phyloP scores from a whole-genome alignment of 805 yeast species.

The Candida sonorensis region DNA sequence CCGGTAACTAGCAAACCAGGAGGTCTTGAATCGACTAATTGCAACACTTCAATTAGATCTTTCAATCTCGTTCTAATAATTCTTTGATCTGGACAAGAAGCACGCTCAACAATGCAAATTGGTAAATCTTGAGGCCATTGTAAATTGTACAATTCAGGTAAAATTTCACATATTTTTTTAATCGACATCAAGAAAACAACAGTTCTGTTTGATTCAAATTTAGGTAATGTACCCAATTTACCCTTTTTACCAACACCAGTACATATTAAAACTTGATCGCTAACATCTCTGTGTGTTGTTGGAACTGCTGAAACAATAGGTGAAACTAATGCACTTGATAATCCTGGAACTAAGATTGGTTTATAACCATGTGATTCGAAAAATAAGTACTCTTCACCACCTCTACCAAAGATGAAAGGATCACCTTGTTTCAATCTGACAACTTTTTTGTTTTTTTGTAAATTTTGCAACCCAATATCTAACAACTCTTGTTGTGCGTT shows the following conservation, averaged over 20 bases:
- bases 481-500: conserved; percentile 83
- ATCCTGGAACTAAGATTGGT: conserved; percentile 79
- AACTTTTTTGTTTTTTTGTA: conserved; percentile 64
- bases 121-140: conserved; percentile 71
- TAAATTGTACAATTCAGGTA: conserved; percentile 37
- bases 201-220: conserved; percentile 64
- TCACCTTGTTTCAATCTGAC: conserved; percentile 94
- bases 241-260: conserved; percentile 95
- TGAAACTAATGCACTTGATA: conserved; percentile 85
- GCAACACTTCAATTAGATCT: conserved; percentile 65
- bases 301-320: conserved; percentile 80
- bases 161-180: conserved; percentile 60
- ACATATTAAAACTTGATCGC: conserved; percentile 88
- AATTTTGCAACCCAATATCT: conserved; percentile 59
- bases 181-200: conserved; percentile 86
- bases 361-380: conserved; percentile 61
- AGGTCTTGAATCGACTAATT: conserved; percentile 77
- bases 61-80: conserved; percentile 66
- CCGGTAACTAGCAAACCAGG: conserved; percentile 89
- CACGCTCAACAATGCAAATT: conserved; percentile 82
- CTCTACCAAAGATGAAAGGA: conserved; percentile 93
- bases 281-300: conserved; percentile 85
- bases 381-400: conserved; percentile 82
- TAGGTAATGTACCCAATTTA: conserved; percentile 70
- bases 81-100: conserved; percentile 90